These are phyloP conservation scores for Penicillium pancosmium DNA, from an alignment of 495 filamentous ascomycete species.

Conservation along the genomic window DNA sequence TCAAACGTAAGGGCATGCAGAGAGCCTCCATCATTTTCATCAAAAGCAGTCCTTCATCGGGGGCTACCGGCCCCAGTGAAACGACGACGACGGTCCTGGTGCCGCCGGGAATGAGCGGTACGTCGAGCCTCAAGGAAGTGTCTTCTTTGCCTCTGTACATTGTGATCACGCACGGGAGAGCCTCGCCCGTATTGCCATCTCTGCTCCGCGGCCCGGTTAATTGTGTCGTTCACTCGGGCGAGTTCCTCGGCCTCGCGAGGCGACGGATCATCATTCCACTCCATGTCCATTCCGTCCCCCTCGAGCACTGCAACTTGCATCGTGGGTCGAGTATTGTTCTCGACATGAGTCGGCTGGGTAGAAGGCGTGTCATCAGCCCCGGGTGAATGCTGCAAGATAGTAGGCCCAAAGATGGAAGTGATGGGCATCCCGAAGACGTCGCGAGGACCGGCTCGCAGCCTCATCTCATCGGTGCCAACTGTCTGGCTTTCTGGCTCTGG, in stretches of 20 bases:
- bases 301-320: not conserved
- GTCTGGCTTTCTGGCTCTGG: not conserved
- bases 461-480: not conserved
- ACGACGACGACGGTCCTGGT: conserved; percentile 17
- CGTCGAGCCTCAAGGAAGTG: conserved; percentile 29
- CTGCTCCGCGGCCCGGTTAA: not conserved
- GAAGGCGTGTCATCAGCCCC: not conserved
- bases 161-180: conserved; percentile 4
- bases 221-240: not conserved
- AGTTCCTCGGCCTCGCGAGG: not conserved
- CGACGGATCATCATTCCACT: not conserved
- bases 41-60: no score
- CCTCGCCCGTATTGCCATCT: not conserved
- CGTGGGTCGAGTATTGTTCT: not conserved
- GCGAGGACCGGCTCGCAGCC: not conserved
- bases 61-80: not conserved
- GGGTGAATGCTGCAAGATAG: not conserved
- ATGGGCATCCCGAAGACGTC: not conserved
- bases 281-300: not conserved
- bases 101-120: conserved; percentile 24
- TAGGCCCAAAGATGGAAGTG: not conserved
- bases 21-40: not conserved
- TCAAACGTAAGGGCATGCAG: not conserved
- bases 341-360: not conserved
- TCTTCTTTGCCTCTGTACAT: not conserved